These are phyloP conservation scores for Mangifera indica DNA, from an alignment of 345 rosid species.

Conservation along the genomic window DNA sequence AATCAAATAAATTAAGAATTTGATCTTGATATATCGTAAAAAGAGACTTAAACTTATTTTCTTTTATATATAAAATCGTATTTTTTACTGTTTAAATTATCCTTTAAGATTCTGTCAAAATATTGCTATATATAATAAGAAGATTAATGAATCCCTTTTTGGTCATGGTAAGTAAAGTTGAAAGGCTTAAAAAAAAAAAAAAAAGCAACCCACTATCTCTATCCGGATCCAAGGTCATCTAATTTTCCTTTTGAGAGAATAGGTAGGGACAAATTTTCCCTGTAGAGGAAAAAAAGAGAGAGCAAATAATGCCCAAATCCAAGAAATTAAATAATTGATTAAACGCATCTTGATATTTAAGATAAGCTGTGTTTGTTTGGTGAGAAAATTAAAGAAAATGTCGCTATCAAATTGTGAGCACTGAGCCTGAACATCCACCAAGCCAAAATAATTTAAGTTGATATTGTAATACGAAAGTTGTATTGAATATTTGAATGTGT, in stretches of 20 bases:
- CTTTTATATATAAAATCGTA: too few species aligned
- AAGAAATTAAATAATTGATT: not conserved
- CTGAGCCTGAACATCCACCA: slow-evolving; percentile 25
- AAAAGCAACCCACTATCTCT: slow-evolving; percentile 17
- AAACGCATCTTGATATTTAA: not conserved
- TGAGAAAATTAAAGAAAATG: not conserved
- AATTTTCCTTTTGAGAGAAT: not conserved
- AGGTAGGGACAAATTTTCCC: slow-evolving; percentile 15
- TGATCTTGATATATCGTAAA: too few species aligned
- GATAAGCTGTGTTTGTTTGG: not conserved
- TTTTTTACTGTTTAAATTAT: too few species aligned
- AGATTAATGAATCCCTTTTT: slow-evolving; percentile 1
- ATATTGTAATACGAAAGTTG: not conserved
- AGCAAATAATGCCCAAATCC: slow-evolving; percentile 31
- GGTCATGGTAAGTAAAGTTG: slow-evolving; percentile 21
- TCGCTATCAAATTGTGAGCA: slow-evolving; percentile 26
- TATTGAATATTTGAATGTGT: too few species aligned
- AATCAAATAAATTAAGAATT: too few species aligned
- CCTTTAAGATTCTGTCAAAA: too few species aligned
- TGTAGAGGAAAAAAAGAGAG: slow-evolving; percentile 1
- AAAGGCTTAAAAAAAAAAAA: slow-evolving; percentile 9
- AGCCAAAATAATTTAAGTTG: not conserved
- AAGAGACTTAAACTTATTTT: too few species aligned
- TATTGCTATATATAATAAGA: too few species aligned
- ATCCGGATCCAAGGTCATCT: not conserved